Evolutionary conservation across 345 rosid genomes (phyloP), one percentile per base, ranked within the genome.

Genomic region (Populus deltoides): DNA sequence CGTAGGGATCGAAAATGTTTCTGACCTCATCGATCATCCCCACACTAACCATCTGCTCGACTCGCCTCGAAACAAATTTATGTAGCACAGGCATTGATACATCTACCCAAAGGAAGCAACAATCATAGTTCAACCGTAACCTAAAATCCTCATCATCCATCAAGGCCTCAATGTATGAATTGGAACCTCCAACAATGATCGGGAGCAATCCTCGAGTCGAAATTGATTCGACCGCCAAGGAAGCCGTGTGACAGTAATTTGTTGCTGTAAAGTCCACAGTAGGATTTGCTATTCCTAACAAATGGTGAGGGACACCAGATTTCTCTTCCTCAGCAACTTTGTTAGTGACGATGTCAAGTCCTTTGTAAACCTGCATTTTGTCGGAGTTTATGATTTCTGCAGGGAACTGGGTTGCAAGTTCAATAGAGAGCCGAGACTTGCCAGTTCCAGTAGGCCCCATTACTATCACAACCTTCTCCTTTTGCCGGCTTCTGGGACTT

Each of bases 391-490:
- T 87, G 72, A 94, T 86, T 76, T 94, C 97, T 0, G 88, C 90
- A 0, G 90, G 89, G 72, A 90, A 89, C 63, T 80, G 89, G 65
- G 86, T 82, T 1, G 97, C 97, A 0, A 94, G 84, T 76, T 92
- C 97, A 11, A 93, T 69, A 9, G 98, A 94, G 51, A 94, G 95
- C 2, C 90, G 84, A 15, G 98, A 93, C 73, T 94, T 94, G 24
- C 98, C 97, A 0, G 93, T 79, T 24, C 97, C 98, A 0, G 98
- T 94, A 9, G 90, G 92, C 36, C 98, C 98, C 88, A 92, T 69
- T 67, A 91, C 68, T 73, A 91, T 81, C 69, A 94, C 83, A 33
- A 90, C 86, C 89, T 91, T 94, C n/a, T 90, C 89, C 75, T 85
- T 88, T 51, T 80, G 86, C 81, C 85, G 70, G 65, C 75, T 76